Evolutionary conservation across 139 green algal species (phyloP).

Genomic region (Picochlorum sp.): DNA sequence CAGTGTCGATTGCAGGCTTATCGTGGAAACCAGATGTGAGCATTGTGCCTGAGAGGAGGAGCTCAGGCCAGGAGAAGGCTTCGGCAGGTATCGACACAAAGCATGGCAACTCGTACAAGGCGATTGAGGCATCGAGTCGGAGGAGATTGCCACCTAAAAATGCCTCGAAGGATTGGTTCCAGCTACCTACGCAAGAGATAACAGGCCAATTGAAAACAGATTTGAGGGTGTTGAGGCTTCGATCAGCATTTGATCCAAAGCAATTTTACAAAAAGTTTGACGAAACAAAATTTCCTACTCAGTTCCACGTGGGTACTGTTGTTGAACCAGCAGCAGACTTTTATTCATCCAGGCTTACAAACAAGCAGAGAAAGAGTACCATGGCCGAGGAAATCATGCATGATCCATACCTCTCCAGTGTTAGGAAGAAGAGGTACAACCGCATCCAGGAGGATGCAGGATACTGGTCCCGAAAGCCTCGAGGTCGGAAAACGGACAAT

Average conservation of each 20-base stretch:
- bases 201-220: constrained; percentile 34
- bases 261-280: constrained; percentile 73
- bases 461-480: constrained; percentile 12
- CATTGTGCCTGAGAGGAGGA: no score
- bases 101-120: neutral
- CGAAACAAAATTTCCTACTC: constrained; percentile 54
- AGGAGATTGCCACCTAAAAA: constrained; percentile 11
- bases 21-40: no score
- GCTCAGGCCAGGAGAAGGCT: no score
- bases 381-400: constrained; percentile 57
- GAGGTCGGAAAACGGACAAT: constrained; percentile 25
- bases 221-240: constrained; percentile 23
- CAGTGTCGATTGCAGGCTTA: no score
- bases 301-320: constrained; percentile 53
- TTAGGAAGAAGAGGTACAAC: constrained; percentile 44
- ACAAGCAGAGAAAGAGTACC: constrained; percentile 56
- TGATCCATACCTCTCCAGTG: constrained; percentile 40
- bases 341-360: constrained; percentile 51
- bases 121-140: neutral
- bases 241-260: constrained; percentile 59
- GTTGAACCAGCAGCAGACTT: constrained; percentile 35
- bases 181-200: constrained; percentile 26
- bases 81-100: neutral
- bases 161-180: constrained; percentile 22
- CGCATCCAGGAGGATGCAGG: constrained; percentile 46